Conservation (phyloP, 2,329 filamentous ascomycete genomes). For the Neodidymelliopsis sp. region DNA sequence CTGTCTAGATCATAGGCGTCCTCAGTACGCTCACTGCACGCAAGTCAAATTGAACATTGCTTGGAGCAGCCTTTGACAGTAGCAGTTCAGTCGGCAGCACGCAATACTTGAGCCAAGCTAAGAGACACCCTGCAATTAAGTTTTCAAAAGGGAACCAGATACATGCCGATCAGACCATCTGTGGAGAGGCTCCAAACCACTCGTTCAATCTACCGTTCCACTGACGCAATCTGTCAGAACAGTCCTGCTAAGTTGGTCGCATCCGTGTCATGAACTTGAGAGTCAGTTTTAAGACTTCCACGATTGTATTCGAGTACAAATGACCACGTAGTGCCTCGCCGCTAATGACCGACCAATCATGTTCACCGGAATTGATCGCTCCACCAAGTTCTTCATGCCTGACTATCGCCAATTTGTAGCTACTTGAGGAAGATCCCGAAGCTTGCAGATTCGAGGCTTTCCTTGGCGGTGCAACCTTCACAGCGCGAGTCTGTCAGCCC, state of each 20-base stretch:
- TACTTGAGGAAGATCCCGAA: not conserved
- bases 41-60: too few species aligned
- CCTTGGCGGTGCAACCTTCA: not conserved
- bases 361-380: not conserved
- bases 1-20: too few species aligned
- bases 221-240: not conserved
- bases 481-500: not conserved
- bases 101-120: not conserved
- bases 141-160: not conserved
- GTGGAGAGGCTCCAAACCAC: not conserved
- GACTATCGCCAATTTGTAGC: not conserved
- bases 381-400: not conserved
- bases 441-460: constrained; percentile 1
- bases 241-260: not conserved
- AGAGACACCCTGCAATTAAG: not conserved
- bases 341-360: not conserved
- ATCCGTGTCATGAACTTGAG: not conserved
- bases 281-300: constrained; percentile 1
- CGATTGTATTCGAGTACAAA: not conserved
- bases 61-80: not conserved
- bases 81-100: not conserved
- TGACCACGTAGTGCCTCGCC: not conserved
- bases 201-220: not conserved
- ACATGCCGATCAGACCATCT: not conserved
- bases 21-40: too few species aligned